A percentile compares a stretch with the other conserved stretches of the same genome.
These are phyloP conservation scores for Talaromyces nanjingensis DNA, from an alignment of 495 filamentous ascomycete species.

Conservation along the genomic window DNA sequence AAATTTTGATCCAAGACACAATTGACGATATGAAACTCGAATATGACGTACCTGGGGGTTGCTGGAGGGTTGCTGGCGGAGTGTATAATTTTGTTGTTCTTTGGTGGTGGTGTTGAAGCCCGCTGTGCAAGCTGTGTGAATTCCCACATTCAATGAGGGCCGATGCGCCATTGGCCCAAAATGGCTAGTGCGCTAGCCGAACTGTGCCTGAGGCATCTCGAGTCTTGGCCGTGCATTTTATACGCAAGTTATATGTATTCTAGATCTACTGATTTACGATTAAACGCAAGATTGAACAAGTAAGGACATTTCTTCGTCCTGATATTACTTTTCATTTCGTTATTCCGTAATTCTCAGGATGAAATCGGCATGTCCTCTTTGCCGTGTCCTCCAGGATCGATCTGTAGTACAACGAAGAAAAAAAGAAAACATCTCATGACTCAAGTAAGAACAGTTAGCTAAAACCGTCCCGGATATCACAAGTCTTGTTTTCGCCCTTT, in stretches of 20 bases:
- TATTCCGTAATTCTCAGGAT: slow-evolving; percentile 11
- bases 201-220: slow-evolving; percentile 25
- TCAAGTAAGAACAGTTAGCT: slow-evolving; percentile 2
- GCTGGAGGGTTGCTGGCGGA: slow-evolving; percentile 31
- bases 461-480: slow-evolving; percentile 37
- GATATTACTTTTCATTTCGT: slow-evolving; percentile 14
- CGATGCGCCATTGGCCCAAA: slow-evolving; percentile 31
- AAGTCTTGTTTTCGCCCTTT: slow-evolving; percentile 21
- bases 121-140: slow-evolving; percentile 38
- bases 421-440: slow-evolving; percentile 8
- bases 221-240: neutral
- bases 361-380: slow-evolving; percentile 10
- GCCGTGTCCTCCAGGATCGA: slow-evolving; percentile 6
- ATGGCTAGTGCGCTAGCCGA: slow-evolving; percentile 46
- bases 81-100: slow-evolving; percentile 32
- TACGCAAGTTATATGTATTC: no score
- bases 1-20: neutral
- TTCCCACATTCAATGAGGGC: slow-evolving; percentile 11
- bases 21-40: slow-evolving; percentile 4
- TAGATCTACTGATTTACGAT: neutral
- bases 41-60: slow-evolving; percentile 33
- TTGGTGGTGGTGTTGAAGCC: slow-evolving; percentile 27
- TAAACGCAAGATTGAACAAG: slow-evolving; percentile 2
- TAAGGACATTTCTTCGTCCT: slow-evolving; percentile 13
- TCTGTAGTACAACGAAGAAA: slow-evolving; percentile 8